These are phyloP conservation scores for Cercospora citrullina DNA, from an alignment of 2,329 filamentous ascomycete genomes.

Conservation along the genomic window DNA sequence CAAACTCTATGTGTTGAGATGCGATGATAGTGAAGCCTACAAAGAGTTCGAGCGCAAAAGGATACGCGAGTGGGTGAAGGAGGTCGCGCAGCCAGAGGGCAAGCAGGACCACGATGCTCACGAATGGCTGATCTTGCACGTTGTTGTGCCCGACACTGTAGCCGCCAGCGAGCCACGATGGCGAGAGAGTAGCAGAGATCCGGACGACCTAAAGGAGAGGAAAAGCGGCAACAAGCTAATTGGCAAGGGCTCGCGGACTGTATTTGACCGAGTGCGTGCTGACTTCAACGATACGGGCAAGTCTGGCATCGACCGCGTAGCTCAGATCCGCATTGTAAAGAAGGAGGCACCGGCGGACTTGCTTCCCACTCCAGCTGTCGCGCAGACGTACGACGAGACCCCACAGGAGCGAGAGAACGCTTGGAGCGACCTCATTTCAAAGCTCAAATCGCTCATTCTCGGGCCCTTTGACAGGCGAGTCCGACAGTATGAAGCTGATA, in stretches of 20 bases:
- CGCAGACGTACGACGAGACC: slow-evolving; percentile 63
- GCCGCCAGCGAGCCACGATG: slow-evolving; percentile 75
- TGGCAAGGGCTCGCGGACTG: slow-evolving; percentile 72
- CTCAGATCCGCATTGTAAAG: slow-evolving; percentile 75
- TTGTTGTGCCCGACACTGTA: slow-evolving; percentile 81
- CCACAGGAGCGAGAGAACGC: slow-evolving; percentile 77
- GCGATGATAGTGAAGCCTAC: slow-evolving; percentile 94
- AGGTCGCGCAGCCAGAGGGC: slow-evolving; percentile 64
- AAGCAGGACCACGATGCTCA: slow-evolving; percentile 91
- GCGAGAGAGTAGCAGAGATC: slow-evolving; percentile 50
- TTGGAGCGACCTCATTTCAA: slow-evolving; percentile 80
- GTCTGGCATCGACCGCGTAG: slow-evolving; percentile 70
- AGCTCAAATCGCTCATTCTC: slow-evolving; percentile 84
- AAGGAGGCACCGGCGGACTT: slow-evolving; percentile 48
- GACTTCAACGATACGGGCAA: slow-evolving; percentile 86
- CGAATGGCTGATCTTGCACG: slow-evolving; percentile 92
- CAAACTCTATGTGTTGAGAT: slow-evolving; percentile 83
- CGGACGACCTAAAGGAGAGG: slow-evolving; percentile 64
- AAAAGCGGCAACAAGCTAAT: slow-evolving; percentile 70
- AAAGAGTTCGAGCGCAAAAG: slow-evolving; percentile 75
- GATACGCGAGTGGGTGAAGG: slow-evolving; percentile 88
- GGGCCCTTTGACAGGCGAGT: slow-evolving; percentile 88
- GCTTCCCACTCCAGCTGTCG: slow-evolving; percentile 47
- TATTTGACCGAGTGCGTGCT: slow-evolving; percentile 83
- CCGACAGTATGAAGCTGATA: slow-evolving; percentile 93